Base-by-base conservation (phyloP, 1,139 yeast species). In the Yamadazyma membranifaciens region DNA sequence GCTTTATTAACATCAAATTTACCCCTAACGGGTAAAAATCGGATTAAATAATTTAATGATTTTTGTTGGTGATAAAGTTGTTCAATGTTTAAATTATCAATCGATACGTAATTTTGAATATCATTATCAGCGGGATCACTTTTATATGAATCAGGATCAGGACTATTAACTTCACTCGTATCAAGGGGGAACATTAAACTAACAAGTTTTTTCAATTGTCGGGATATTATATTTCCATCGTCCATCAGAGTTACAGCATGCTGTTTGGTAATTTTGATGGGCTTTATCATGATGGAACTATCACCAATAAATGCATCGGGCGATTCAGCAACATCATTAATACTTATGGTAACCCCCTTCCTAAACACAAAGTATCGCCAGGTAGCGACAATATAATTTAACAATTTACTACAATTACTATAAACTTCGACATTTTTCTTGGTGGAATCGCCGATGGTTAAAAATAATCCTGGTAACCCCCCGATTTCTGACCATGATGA, bases 331-430 rank as follows among this genome's bases (percentile, higher is more conserved):
- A 73, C 56, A 15, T 73, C 67, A 5, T 62, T 60, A 9, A 79
- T 64, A n/a, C 61, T 64, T 41, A 88, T 59, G 33, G 75, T 71
- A 37, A 87, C 76, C 3, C 94, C 94, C 50, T 81, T 78, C 50
- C 96, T 75, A 59, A 87, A 88, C n/a, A 89, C 88, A 63, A 91
- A 91, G 47, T 81, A 81, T 49, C 96, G 72, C 96, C 97, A 89
- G 0, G 92, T 79, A 3, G 89, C 75, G 14, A 83, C 78, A 36
- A 79, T 69, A 60, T 78, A 84, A 33, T 75, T 68, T 27, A 74
- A 52, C 24, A 81, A 52, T 34, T 65, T 59, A 6, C 70, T 62
- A 17, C 63, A 60, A 45, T 58, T 62, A n/a, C 71, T 57, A 44
- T 59, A 69, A 2, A 72, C 64, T 22, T 65, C 67, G 24, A 71